These are phyloP conservation scores for Noccaea bulbosa DNA, from an alignment of 345 rosid genomes.

Conservation along the genomic window DNA sequence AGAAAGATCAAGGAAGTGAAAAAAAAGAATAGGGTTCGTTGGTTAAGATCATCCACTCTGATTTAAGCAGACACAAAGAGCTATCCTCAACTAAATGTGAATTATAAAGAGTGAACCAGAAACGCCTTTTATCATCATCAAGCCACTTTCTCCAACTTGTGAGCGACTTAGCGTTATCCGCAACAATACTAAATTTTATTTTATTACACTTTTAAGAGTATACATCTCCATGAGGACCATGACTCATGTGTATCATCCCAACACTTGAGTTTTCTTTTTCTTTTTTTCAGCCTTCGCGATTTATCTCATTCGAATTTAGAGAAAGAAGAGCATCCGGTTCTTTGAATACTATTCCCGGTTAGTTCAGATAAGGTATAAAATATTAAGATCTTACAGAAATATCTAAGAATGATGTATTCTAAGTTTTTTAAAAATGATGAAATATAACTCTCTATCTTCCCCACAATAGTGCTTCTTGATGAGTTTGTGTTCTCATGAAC, in stretches of 20 bases:
- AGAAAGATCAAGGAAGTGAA: constrained; percentile 2
- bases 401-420: neutral
- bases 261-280: constrained; percentile 9
- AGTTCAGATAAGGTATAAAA: constrained; percentile 2
- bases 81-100: constrained; percentile 25
- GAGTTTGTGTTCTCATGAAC: neutral
- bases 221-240: constrained; percentile 1
- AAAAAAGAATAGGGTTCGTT: constrained; percentile 28
- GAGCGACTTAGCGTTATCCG: neutral
- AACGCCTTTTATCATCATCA: constrained; percentile 24
- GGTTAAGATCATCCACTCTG: constrained; percentile 25
- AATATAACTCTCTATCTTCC: neutral
- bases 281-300: constrained; percentile 18
- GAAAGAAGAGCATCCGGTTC: constrained; percentile 23
- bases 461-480: too few relatives aligned
- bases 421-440: neutral
- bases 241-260: constrained; percentile 16
- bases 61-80: neutral
- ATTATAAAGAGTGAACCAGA: constrained; percentile 36
- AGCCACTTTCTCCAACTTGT: constrained; percentile 38
- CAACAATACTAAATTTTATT: neutral
- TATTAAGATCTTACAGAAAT: neutral
- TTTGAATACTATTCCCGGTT: constrained; percentile 18
- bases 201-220: neutral
- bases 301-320: constrained; percentile 28